Evolutionary conservation across 257 asterid species (phyloP).

Genomic region (Marsdenia floribunda): DNA sequence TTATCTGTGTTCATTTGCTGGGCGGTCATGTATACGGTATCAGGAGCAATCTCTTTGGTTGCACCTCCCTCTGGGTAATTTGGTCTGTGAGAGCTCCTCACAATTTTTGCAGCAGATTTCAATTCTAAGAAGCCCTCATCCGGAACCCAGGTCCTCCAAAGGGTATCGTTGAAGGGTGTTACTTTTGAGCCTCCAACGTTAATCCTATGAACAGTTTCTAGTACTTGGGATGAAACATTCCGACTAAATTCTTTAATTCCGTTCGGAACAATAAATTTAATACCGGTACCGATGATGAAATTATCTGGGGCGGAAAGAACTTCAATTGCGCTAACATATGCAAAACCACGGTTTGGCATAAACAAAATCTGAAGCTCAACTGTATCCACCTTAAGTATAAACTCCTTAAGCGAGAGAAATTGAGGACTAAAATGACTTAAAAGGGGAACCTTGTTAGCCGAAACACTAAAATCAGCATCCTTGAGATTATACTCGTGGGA

Average conservation of each 20-base stretch:
- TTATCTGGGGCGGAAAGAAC: conserved; percentile 62
- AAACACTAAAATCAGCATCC: conserved; percentile 41
- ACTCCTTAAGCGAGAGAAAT: conserved; percentile 43
- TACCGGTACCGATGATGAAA: conserved; percentile 54
- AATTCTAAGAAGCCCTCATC: conserved; percentile 60
- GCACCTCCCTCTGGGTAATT: conserved; percentile 65
- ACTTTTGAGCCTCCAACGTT: conserved; percentile 76
- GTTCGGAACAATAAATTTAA: conserved; percentile 36
- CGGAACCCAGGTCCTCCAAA: conserved; percentile 77
- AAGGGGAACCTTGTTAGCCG: conserved; percentile 49
- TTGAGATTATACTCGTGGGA: conserved; percentile 38
- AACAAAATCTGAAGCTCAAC: conserved; percentile 52
- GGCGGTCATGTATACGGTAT: conserved; percentile 71
- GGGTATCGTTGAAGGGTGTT: conserved; percentile 77
- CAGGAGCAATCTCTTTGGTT: conserved; percentile 62
- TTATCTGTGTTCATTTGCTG: conserved; percentile 57
- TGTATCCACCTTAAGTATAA: conserved; percentile 45
- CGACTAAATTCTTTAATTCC: conserved; percentile 53
- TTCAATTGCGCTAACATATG: conserved; percentile 68
- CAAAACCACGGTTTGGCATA: conserved; percentile 38
- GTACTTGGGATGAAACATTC: conserved; percentile 49
- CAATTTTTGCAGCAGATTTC: conserved; percentile 65
- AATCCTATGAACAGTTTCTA: conserved; percentile 72
- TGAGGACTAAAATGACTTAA: conserved; percentile 32
- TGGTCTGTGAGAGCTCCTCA: conserved; percentile 42